Evolutionary conservation across 2,329 filamentous ascomycete species (phyloP).

Genomic region (Incumbomyces delicatus): DNA sequence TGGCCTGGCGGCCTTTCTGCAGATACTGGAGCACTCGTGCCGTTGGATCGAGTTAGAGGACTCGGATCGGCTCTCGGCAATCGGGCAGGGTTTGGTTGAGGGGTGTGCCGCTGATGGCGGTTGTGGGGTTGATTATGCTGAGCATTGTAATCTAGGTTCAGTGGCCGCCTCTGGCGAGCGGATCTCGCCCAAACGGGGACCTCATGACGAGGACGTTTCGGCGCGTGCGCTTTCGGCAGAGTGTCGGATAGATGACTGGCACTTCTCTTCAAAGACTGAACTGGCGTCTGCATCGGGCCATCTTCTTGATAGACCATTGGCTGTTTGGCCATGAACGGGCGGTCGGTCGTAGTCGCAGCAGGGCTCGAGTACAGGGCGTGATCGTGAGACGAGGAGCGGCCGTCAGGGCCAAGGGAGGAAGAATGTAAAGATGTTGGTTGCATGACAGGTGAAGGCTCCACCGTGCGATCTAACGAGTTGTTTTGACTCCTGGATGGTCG

Average conservation of each 20-base stretch:
- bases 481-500: slow-evolving; percentile 7
- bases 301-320: background rate
- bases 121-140: no score
- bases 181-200: slow-evolving; percentile 43
- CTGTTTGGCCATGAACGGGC: background rate
- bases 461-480: slow-evolving; percentile 6
- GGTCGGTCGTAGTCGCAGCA: slow-evolving; percentile 6
- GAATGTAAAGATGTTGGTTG: background rate
- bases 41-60: background rate
- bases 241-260: slow-evolving; percentile 16
- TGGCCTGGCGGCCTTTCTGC: background rate
- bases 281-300: background rate
- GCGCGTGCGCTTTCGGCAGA: slow-evolving; percentile 29
- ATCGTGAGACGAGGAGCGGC: slow-evolving; percentile 12
- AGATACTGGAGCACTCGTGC: background rate
- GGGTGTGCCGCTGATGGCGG: background rate
- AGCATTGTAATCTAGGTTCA: slow-evolving; percentile 13
- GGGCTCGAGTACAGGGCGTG: slow-evolving; percentile 11
- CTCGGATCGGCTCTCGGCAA: background rate
- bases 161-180: slow-evolving; percentile 24
- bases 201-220: slow-evolving; percentile 43
- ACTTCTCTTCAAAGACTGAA: slow-evolving; percentile 16
- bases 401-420: slow-evolving; percentile 6
- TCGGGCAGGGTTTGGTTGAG: background rate
- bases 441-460: background rate